Evolutionary conservation across 805 yeast species (phyloP).

Genomic region (Myxozyma lipomycoides): DNA sequence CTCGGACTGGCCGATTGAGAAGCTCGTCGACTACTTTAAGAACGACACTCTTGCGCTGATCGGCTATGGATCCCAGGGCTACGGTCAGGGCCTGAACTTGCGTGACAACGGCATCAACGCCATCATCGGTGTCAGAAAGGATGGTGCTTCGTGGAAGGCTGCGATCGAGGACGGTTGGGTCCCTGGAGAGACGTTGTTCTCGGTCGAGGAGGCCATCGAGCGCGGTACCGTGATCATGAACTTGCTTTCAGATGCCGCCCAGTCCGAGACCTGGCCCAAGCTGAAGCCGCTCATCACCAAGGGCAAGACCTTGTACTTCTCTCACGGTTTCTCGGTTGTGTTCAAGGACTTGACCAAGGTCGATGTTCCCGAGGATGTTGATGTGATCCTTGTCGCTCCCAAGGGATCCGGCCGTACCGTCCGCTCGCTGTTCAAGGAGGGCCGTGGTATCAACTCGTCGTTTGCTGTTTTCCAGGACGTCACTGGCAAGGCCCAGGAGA

Average conservation of each 20-base stretch:
- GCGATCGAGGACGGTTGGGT: slow-evolving; percentile 99
- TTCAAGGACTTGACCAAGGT: slow-evolving; percentile 97
- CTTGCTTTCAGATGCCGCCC: slow-evolving; percentile 98
- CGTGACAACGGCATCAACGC: slow-evolving; percentile 99
- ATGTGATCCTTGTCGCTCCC: slow-evolving; percentile 98
- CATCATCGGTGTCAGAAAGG: slow-evolving; percentile 95
- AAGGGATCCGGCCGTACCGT: slow-evolving; percentile 99
- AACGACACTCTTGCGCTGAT: slow-evolving; percentile 95
- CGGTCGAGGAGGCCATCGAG: slow-evolving; percentile 85
- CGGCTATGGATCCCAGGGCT: slow-evolving; percentile 99
- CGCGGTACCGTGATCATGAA: slow-evolving; percentile 96
- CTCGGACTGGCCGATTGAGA: slow-evolving; percentile 99
- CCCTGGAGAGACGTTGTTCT: slow-evolving; percentile 97
- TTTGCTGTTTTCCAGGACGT: slow-evolving; percentile 99
- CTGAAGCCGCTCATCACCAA: slow-evolving; percentile 89
- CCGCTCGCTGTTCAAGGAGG: slow-evolving; percentile 98
- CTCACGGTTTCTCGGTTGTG: slow-evolving; percentile 99
- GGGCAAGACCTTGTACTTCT: slow-evolving; percentile 97
- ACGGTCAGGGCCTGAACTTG: slow-evolving; percentile 99
- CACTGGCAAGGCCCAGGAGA: slow-evolving; percentile 98
- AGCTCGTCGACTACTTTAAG: slow-evolving; percentile 93
- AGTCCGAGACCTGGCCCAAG: slow-evolving; percentile 93
- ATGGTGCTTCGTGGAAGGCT: slow-evolving; percentile 99
- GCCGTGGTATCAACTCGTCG: slow-evolving; percentile 99
- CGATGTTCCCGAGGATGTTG: slow-evolving; percentile 90